Evolutionary conservation across 371 early-diverging fungal genomes (phyloP), one percentile per base, ranked within the genome.

Genomic region (Mortierella sp.): DNA sequence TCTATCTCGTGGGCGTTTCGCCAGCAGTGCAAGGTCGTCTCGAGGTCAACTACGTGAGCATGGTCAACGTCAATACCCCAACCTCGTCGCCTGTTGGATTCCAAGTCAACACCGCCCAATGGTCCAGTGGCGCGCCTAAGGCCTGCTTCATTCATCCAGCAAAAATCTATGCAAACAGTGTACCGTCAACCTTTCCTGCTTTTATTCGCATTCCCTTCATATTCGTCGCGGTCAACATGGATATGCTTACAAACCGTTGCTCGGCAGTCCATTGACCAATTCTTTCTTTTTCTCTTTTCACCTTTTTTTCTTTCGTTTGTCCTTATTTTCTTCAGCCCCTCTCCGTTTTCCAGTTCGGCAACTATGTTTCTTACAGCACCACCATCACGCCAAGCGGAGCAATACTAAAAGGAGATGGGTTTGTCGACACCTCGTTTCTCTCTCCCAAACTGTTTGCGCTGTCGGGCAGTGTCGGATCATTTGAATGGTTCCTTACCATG

Each of bases 1-100:
- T 64, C 21, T 64, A 64, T 2, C 64, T 64, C 10, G 37, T 64
- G 5, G 64, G 34, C 5, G 61, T 34, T 6, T 5, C 31, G 3
- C 34, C 61, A 59, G 61, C 61, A 59, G 6, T 59, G 19, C 61
- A 28, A 16, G 61, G 61, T 59, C 61, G 61, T 28, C 61, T 59
- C 34, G 61, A 59, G 14, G 61, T 59, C 34, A 59, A 59, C 31
- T 34, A 59, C 6, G 19, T 59, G 13, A 59, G 61, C 61, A 59
- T 59, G 34, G 6, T 59, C 31, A 16, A 59, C 5, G 19, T 59
- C 19, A 59, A 59, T 59, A 6, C 34, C 31, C 61, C 34, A 6
- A 31, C 34, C 6, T 31, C 34, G 28, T 5, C 61, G 6, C 61
- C 5, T 1, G 61, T 34, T 16, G 61, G 61, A 5, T 16, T 6